Base-by-base conservation (phyloP, 1,284 basidiomycete genomes). In the Puccinia horiana region DNA sequence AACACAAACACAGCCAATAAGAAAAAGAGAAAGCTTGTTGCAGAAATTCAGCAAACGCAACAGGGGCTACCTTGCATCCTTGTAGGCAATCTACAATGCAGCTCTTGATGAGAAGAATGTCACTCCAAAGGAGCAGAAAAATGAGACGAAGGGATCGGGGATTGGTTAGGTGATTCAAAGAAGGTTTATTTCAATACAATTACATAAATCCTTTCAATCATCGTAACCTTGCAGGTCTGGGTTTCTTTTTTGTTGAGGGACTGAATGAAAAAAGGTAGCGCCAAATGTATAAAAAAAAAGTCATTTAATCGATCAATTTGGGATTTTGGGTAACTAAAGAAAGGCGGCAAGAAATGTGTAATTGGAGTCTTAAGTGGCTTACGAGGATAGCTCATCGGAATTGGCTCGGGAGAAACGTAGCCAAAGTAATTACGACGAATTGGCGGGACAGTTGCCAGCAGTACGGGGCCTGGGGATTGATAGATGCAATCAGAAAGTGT, bases 301-400 rank as follows among this genome's bases (percentile, higher is more conserved):
- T 65, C 20, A 40, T 40, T 65, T 20, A 65, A 40, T 11, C 20
- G 18, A 65, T 65, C 16, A 23, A 0, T 16, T 0, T 35, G 32
- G 0, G 20, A 54, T 54, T n/a, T 65, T 20, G 0, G 63, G 35
- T 20, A 37, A 37, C 9, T n/a, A 18, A 58, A 29, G 29, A 29
- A 23, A 11, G 65, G 26, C 26, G 32, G 32, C 1, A 29, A 65
- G 37, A 18, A n/a, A 42, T 18, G 12, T 35, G 23, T 70, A 2
- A n/a, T 1, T 49, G 20, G 49, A n/a, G 42, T 42, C 5, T 67
- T 5, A 49, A 49, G 11, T 49, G n/a, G 52, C 52, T 74, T 74
- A 74, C 78, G 56, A 26, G 78, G 78, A 47, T 81, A 81, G 26
- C 63, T 69, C 63, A 54, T 73, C 11, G 78, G 78, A 56, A 81